Base-by-base conservation (phyloP, 352 stramenopile species). In the Phytopythium delawarense region DNA sequence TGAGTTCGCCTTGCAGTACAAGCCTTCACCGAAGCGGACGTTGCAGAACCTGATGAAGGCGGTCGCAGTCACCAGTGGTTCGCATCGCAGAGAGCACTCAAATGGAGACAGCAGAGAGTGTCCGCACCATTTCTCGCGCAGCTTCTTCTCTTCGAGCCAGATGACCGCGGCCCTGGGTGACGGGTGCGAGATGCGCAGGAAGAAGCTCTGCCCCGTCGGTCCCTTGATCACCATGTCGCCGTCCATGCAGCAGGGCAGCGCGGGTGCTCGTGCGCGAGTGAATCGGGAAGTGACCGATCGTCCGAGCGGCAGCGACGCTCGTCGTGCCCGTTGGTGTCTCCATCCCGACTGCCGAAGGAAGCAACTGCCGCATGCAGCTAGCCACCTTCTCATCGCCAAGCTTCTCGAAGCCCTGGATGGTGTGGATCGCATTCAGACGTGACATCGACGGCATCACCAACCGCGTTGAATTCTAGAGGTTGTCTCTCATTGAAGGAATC, bases 181-280 rank as follows among this genome's bases (percentile, higher is more conserved):
- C 50, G 50, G 50, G 2, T 20, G 50, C 50, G 50, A 44, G 50
- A 57, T 57, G 50, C 50, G 50, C 50, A 57, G 50, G 50, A 44
- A 57, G 50, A 44, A 57, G 50, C 50, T 57, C 32, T 57, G 50
- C 13, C 50, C 50, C 7, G 50, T 44, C 35, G 50, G 50, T 40
- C 50, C 50, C 28, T 57, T 57, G 50, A 57, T 57, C 50, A 57
- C 28, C 50, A 57, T 50, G 44, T 50, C 44, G 42, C 28, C 42
- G 44, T 30, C 44, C 44, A 50, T 50, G 20, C 44, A 50, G 44
- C 44, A 50, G 28, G 16, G 39, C 39, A 1, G 39, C 16, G 20
- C 39, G 39, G 16, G 39, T 45, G 39, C 6, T 18, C 39, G 39
- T 20, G 16, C 20, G 39, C 39, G 39, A 20, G 12, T 7, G 39